Base-by-base conservation (phyloP, 2,329 filamentous ascomycete genomes). In the Trichoderma afroharzianum region DNA sequence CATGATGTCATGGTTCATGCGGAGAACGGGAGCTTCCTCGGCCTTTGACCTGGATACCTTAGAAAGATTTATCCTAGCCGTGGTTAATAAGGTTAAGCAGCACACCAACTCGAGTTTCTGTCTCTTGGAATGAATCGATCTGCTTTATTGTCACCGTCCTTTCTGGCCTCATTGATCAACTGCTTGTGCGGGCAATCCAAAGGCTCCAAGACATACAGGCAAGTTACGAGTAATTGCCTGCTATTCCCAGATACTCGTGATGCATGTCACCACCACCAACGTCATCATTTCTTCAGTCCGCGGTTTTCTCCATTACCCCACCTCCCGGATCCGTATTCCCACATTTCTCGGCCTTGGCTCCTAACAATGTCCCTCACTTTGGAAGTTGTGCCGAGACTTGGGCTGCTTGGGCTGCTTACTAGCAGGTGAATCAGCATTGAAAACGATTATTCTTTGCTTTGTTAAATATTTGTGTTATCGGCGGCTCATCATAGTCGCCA, bases 1-100 rank as follows among this genome's bases (percentile, higher is more conserved):
- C n/a, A 59, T 68, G 64, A 68, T 68, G 64, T 68, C 64, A 68
- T 68, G 55, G 36, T 24, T 68, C 62, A 32, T 53, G 47, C 47
- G 47, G 47, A 53, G 47, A 53, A 53, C 47, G 47, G 47, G 47
- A 53, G 21, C 47, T 53, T 53, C 21, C n/a, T 53, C 47, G 21
- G 12, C 21, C 21, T 14, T 12, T 24, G 47, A 24, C 12, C 21
- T 53, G 21, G 47, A 53, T 24, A 53, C n/a, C 24, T 21, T 53
- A 53, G 5, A 6, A 14, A 24, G 47, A 53, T 12, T 36, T 14
- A 11, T 24, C 5, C 9, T 53, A 53, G 21, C 5, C 12, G 21
- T 24, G 21, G n/a, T 53, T 14, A 50, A 50, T 12, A 50, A 53
- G 47, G 47, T 14, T 53, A 24, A 24, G 47, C 21, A 53, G 4